Base-by-base conservation (phyloP, 352 stramenopile genomes). In the Pythium guiyangense region DNA sequence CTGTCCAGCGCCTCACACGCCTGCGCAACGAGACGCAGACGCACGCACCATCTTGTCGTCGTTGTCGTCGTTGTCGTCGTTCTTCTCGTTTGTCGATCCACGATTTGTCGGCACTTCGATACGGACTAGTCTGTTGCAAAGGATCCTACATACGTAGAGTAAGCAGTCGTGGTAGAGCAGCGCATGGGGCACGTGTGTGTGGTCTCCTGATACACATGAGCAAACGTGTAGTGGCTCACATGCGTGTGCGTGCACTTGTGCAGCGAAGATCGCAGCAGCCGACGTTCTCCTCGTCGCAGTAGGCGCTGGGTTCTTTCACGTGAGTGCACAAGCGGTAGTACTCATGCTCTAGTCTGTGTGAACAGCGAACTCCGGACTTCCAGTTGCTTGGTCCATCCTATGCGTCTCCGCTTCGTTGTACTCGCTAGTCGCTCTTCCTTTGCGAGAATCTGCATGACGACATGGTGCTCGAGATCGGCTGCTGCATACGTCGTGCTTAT, bases 201-300 rank as follows among this genome's bases (percentile, higher is more conserved):
- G 22, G 8, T 20, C 12, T 27, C 37, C 27, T 46, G 27, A 15
- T 9, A n/a, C n/a, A 20, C 20, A 22, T 15, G 2, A 12, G n/a
- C 26, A 12, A n/a, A n/a, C n/a, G n/a, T n/a, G n/a, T n/a, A 48
- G 1, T 37, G 12, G n/a, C 43, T 29, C 0, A 22, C 42, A 6
- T 5, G 5, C 25, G n/a, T 27, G 46, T 11, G n/a, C n/a, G 46
- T 27, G 17, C n/a, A 31, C 51, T 5, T 52, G n/a, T 12, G 42
- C 62, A 92, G 85, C 79, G 27, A 80, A 71, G 62, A 82, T 97
- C 29, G 72, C 73, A 6, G 58, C 63, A 1, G 85, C 86, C 20
- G 87, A 97, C 57, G 84, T 97, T 49, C 64, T 97, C 4, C 60
- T 97, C 9, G 62, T 97, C 5, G 85, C 89, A 6, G 88, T 89